Evolutionary conservation across 169 alveolate genomes (phyloP), one percentile per base, ranked within the genome.

Genomic region (Plasmodium reichenowi): DNA sequence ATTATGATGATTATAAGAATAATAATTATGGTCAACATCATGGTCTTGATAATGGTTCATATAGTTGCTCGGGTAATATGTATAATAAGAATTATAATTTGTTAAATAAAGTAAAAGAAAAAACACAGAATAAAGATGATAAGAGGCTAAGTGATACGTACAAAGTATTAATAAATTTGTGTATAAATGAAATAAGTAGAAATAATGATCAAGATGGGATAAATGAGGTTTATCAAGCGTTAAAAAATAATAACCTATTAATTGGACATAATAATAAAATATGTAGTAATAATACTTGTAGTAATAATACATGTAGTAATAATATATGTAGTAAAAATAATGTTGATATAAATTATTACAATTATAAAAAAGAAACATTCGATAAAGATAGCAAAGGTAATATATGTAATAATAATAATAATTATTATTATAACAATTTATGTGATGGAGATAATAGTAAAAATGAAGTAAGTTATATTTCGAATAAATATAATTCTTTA

Each of bases 81-180:
- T 38, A 38, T 38, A 38, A 0, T 5, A 7, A 38, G 0, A 38
- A 38, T 5, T 38, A 38, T 38, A 38, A 38, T 0, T 38, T 38
- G 47, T 38, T 38, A 38, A 5, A 38, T 38, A 38, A 29, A 10
- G 58, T 32, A 3, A 29, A 1, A 62, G n/a, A 43, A 3, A 56
- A 52, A 73, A 12, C 3, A 12, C 17, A 45, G 38, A 45, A 22
- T 12, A 48, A 45, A 20, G 38, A 66, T 48, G 43, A 20, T 63
- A 20, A 38, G 2, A 38, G 68, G 29, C 15, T 83, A 29, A 83
- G 91, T 68, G 91, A 83, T 48, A 67, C 91, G 5, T 83, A 83
- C 62, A 83, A 83, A 62, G 91, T 68, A 24, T 72, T 83, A 52
- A 56, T 83, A 24, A 70, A 83, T 63, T 38, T 83, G 2, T 83